phyloP scores from a whole-genome alignment of 768 basidiomycete species.

The Tulasnella sp. region DNA sequence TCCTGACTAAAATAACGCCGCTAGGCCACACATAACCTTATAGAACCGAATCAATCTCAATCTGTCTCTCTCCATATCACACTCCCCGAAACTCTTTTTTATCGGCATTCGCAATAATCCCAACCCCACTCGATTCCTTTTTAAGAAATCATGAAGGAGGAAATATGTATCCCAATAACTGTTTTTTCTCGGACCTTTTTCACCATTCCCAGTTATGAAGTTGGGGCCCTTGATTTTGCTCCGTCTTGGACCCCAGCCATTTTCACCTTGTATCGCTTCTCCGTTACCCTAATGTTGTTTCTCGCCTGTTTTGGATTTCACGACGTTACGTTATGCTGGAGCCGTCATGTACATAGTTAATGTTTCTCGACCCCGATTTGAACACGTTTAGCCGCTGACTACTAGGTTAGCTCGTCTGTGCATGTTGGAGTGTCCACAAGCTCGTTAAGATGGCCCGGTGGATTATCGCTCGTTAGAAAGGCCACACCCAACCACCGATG shows the following conservation, averaged over 20 bases:
- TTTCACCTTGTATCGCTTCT: background rate
- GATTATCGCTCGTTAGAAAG: too few relatives aligned
- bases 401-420: too few relatives aligned
- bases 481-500: too few relatives aligned
- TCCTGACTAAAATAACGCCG: background rate
- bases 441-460: too few relatives aligned
- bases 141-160: background rate
- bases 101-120: slow-evolving; percentile 5
- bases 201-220: too few relatives aligned
- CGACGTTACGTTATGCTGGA: background rate
- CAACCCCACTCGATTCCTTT: slow-evolving; percentile 6
- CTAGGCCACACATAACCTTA: background rate
- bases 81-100: background rate
- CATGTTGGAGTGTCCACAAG: too few relatives aligned
- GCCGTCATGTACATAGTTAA: background rate
- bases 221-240: too few relatives aligned
- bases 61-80: background rate
- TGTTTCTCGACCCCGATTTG: background rate
- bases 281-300: background rate
- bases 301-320: background rate
- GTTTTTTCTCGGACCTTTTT: too few relatives aligned
- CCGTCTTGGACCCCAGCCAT: too few relatives aligned
- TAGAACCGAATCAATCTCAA: background rate
- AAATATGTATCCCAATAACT: background rate
- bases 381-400: background rate